Evolutionary conservation across 75 land plant genomes (phyloP), one percentile per base, ranked within the genome.

Genomic region (Selaginella tamariscina): DNA sequence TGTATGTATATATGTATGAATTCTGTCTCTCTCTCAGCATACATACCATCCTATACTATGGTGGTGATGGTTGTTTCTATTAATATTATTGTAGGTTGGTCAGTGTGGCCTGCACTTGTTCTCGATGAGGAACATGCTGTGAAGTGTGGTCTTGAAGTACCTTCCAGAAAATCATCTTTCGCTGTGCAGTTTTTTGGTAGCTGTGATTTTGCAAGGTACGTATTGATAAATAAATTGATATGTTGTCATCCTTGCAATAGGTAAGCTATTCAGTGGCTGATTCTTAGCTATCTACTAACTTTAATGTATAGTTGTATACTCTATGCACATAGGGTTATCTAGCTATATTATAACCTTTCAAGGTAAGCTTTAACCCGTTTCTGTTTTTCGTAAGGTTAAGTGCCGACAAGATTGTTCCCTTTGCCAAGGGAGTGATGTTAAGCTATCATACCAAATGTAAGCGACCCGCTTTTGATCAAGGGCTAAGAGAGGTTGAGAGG

Each of bases 31-130:
- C n/a, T n/a, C n/a, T n/a, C n/a, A n/a, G n/a, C n/a, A n/a, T n/a
- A n/a, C n/a, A n/a, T n/a, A n/a, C n/a, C n/a, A n/a, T n/a, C n/a
- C n/a, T n/a, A n/a, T n/a, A n/a, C n/a, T n/a, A n/a, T n/a, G n/a
- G n/a, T n/a, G n/a, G n/a, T n/a, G n/a, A n/a, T n/a, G n/a, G n/a
- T n/a, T n/a, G n/a, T n/a, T n/a, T n/a, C n/a, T n/a, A n/a, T n/a
- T n/a, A n/a, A n/a, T n/a, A 39, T 15, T 5, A 39, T 56, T 73
- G 56, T 77, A 89, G 94, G 98, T 54, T 82, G 89, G 82, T 82
- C 98, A 59, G 82, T 83, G 88, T 93, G 98, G 98, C 98, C 98
- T 64, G 95, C 98, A 23, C 71, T 86, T 66, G 80, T 93, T 24
- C 66, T 89, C 66, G 85, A 85, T 83, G 95, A 89, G 72, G 70